A percentile compares a stretch with the other conserved stretches of the same genome.
These are phyloP conservation scores for Salix koriyanagi DNA, from an alignment of 345 rosid genomes.

Conservation along the genomic window DNA sequence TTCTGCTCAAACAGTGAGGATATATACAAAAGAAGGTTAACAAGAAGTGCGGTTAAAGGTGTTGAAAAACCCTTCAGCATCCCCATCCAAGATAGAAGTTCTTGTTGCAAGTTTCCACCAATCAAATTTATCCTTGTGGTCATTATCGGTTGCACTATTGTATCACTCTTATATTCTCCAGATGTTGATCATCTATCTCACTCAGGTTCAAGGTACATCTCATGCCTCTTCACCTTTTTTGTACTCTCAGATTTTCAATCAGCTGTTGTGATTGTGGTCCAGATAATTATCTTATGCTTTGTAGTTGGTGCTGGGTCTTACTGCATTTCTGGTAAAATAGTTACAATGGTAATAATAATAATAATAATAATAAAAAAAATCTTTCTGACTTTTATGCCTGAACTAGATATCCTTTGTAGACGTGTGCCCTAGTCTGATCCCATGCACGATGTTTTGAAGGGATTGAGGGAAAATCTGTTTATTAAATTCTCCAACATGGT, in stretches of 20 bases:
- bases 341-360: not conserved
- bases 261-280: not conserved
- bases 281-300: not conserved
- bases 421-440: not conserved
- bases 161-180: slow-evolving; percentile 17
- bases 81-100: slow-evolving; percentile 13
- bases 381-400: not conserved
- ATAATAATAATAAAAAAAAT: not conserved
- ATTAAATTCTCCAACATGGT: not conserved
- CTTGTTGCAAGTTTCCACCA: slow-evolving; percentile 13
- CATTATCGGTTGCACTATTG: slow-evolving; percentile 14
- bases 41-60: slow-evolving; percentile 21
- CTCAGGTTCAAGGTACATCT: slow-evolving; percentile 17
- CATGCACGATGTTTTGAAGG: not conserved
- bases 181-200: slow-evolving; percentile 23
- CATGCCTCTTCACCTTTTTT: not conserved
- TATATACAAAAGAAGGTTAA: slow-evolving; percentile 19
- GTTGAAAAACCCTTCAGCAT: slow-evolving; percentile 15
- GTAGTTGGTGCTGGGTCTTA: not conserved
- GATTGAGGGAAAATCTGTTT: not conserved
- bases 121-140: slow-evolving; percentile 14
- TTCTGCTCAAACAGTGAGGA: slow-evolving; percentile 19
- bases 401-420: not conserved
- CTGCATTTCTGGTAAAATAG: not conserved
- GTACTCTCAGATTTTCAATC: not conserved